A percentile compares a stretch with the other conserved stretches of the same genome.
Conservation (phyloP, 257 asterid genomes). For the Petunia axillaris region DNA sequence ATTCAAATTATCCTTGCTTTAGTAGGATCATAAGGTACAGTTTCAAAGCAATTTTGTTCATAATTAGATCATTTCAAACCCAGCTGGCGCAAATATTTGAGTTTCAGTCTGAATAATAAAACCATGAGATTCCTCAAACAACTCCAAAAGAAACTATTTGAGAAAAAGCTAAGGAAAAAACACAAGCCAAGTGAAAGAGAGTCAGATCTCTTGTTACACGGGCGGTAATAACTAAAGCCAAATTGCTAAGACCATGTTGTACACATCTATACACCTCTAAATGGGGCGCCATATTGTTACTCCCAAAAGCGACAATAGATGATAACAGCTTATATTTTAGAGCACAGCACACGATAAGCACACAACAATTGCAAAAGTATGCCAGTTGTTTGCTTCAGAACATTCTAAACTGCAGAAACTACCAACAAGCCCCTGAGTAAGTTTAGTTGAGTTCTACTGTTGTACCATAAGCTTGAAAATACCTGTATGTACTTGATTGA, state of each 20-base stretch:
- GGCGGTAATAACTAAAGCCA: not conserved
- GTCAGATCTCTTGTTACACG: not conserved
- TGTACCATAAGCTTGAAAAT: conserved; percentile 9
- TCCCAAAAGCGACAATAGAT: conserved; percentile 15
- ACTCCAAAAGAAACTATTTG: conserved; percentile 11
- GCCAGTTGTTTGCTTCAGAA: conserved; percentile 2
- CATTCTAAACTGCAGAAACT: conserved; percentile 10
- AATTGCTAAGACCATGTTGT: not conserved
- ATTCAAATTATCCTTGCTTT: not conserved
- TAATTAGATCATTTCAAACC: not conserved
- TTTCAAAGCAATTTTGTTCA: not conserved
- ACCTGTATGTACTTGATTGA: conserved; percentile 91
- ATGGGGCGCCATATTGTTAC: not conserved
- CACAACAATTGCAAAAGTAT: not conserved
- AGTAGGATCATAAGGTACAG: not conserved
- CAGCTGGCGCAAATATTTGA: not conserved
- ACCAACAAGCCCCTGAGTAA: conserved; percentile 12
- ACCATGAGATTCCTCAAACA: not conserved
- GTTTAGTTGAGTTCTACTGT: not conserved
- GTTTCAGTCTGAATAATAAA: conserved; percentile 1
- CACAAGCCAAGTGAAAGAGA: conserved; percentile 6
- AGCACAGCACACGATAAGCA: not conserved
- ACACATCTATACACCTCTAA: conserved; percentile 11
- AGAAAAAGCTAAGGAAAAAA: not conserved
- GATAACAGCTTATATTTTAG: not conserved